phyloP scores from a whole-genome alignment of 2,329 filamentous ascomycete genomes.

The Paracorniculantispora psalliotae region DNA sequence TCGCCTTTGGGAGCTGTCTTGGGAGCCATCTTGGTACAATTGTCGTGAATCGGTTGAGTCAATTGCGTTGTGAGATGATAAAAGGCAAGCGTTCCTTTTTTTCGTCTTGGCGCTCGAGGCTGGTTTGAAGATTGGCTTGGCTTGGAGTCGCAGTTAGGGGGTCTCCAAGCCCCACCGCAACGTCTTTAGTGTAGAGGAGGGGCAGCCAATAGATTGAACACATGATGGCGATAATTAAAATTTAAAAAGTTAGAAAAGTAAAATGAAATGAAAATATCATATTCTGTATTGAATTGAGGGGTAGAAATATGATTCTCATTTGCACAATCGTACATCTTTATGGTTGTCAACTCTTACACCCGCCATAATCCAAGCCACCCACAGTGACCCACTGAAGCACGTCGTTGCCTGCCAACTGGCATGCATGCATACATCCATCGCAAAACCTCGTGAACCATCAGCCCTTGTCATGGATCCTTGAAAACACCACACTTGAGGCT shows the following conservation, averaged over 20 bases:
- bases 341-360: too few species aligned
- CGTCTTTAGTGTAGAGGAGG: neutral
- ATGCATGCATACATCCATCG: neutral
- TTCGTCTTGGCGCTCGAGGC: neutral
- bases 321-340: too few species aligned
- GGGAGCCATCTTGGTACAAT: neutral
- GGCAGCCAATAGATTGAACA: neutral
- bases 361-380: too few species aligned
- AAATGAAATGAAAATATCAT: too few species aligned
- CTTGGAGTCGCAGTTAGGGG: neutral
- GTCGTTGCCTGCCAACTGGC: neutral
- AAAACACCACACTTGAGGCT: neutral
- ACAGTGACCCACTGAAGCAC: neutral
- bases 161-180: neutral
- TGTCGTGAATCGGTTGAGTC: neutral
- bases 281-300: too few species aligned
- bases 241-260: too few species aligned
- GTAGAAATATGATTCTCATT: too few species aligned
- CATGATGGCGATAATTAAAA: too few species aligned
- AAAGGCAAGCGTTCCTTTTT: neutral
- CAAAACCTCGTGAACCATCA: conserved; percentile 2
- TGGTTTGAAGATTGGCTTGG: neutral
- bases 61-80: neutral
- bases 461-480: neutral
- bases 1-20: conserved; percentile 30